These are phyloP conservation scores for Phytophthora podocarpi DNA, from an alignment of 352 stramenopile species.

Conservation along the genomic window DNA sequence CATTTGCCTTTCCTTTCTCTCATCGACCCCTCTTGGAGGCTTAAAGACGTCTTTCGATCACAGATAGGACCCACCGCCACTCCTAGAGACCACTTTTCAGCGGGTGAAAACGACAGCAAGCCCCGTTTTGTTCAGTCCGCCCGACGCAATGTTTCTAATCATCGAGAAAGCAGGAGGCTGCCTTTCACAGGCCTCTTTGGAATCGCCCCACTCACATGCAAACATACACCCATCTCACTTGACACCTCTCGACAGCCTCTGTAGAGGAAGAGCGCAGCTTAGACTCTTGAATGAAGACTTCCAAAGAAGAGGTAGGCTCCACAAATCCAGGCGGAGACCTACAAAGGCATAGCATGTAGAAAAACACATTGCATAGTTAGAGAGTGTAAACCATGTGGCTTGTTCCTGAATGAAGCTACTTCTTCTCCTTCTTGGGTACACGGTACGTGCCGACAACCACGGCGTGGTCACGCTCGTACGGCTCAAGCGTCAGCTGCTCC, in stretches of 20 bases:
- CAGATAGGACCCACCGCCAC: slow-evolving; percentile 37
- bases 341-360: slow-evolving; percentile 34
- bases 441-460: slow-evolving; percentile 98
- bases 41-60: slow-evolving; percentile 82
- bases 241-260: neutral
- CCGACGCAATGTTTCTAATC: slow-evolving; percentile 87
- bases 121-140: slow-evolving; percentile 83
- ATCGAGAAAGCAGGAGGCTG: slow-evolving; percentile 62
- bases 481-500: slow-evolving; percentile 99
- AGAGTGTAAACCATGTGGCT: slow-evolving; percentile 31
- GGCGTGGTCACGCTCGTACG: slow-evolving; percentile 99
- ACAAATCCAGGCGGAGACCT: slow-evolving; percentile 44
- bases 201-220: slow-evolving; percentile 38
- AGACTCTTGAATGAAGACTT: slow-evolving; percentile 15
- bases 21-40: slow-evolving; percentile 58
- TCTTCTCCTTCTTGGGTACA: slow-evolving; percentile 94
- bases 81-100: slow-evolving; percentile 74
- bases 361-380: slow-evolving; percentile 50
- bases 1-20: slow-evolving; percentile 56
- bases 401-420: slow-evolving; percentile 43
- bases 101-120: slow-evolving; percentile 43
- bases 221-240: slow-evolving; percentile 17
- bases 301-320: slow-evolving; percentile 24
- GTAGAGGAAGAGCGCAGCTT: slow-evolving; percentile 34
- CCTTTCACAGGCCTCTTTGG: slow-evolving; percentile 24